A percentile compares a stretch with the other conserved stretches of the same genome.
Evolutionary conservation across 2,329 filamentous ascomycete species (phyloP).

Genomic region (Colletotrichum cordylinicola): DNA sequence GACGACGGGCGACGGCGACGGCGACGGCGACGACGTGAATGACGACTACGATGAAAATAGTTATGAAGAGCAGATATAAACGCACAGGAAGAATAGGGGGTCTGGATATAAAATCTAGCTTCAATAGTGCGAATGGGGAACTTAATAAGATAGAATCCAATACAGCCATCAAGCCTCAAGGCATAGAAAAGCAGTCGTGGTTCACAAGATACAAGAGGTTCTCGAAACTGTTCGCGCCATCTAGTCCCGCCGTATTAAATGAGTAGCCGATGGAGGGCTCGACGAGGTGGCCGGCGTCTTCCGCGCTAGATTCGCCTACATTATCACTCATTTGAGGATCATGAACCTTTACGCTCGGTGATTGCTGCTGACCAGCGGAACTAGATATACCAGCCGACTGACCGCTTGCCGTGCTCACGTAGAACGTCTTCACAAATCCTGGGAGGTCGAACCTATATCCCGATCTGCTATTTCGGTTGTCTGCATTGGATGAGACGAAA

Average conservation of each 20-base stretch:
- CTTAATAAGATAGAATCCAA: neutral
- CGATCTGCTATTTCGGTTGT: neutral
- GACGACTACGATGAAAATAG: neutral
- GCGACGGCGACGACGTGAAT: no score
- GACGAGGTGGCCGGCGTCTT: neutral
- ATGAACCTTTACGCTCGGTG: neutral
- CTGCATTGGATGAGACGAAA: neutral
- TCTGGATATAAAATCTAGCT: neutral
- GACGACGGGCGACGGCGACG: neutral
- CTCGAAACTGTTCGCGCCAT: neutral
- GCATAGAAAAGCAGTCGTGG: neutral
- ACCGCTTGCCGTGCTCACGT: neutral
- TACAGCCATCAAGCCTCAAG: neutral
- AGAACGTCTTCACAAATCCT: neutral
- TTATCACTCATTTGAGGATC: neutral
- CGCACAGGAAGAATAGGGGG: neutral
- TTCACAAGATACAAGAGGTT: neutral
- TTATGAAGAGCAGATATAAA: neutral
- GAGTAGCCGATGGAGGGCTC: neutral
- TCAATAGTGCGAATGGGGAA: neutral
- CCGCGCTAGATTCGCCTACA: fast-evolving
- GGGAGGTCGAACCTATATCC: neutral
- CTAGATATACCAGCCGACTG: neutral
- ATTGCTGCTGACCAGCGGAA: neutral
- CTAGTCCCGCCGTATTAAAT: neutral